Conservation (phyloP, 2,329 filamentous ascomycete species). For the Penicillium sp. region DNA sequence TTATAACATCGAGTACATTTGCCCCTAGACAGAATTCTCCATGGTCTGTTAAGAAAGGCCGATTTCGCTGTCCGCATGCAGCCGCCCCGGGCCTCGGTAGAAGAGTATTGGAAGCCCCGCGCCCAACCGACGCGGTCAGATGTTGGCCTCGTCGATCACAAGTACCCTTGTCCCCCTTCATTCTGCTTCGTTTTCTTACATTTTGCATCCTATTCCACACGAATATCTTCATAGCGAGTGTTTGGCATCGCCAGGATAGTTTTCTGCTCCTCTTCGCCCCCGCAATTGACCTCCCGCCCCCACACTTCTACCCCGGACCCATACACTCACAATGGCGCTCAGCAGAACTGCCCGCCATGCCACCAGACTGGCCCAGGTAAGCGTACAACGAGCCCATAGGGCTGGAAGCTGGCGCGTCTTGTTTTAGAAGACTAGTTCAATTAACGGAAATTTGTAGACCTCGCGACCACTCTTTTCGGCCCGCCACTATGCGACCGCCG, state of each 20-base stretch:
- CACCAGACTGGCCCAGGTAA: conserved; percentile 38
- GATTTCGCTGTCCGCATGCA: conserved; percentile 22
- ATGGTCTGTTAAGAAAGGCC: neutral
- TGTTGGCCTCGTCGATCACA: conserved; percentile 13
- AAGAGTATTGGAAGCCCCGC: conserved; percentile 15
- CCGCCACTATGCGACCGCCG: conserved; percentile 59
- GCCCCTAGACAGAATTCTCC: neutral
- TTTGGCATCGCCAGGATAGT: neutral
- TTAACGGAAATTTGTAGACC: conserved; percentile 15
- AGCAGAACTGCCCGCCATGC: conserved; percentile 40
- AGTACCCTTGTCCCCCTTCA: conserved; percentile 6
- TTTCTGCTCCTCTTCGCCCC: conserved; percentile 10
- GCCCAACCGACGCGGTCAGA: conserved; percentile 19
- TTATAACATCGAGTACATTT: too few relatives aligned
- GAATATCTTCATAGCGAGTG: neutral
- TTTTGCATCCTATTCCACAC: neutral
- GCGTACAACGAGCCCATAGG: neutral
- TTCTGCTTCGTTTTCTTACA: neutral
- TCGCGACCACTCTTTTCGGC: conserved; percentile 24
- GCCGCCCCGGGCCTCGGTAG: conserved; percentile 26
- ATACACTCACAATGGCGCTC: conserved; percentile 31
- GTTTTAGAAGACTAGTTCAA: neutral
- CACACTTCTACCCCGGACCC: conserved; percentile 26
- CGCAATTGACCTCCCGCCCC: conserved; percentile 24
- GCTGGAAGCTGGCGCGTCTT: neutral